Evolutionary conservation across 2,329 filamentous ascomycete genomes (phyloP).

Genomic region (Chaetothyriales sp.): DNA sequence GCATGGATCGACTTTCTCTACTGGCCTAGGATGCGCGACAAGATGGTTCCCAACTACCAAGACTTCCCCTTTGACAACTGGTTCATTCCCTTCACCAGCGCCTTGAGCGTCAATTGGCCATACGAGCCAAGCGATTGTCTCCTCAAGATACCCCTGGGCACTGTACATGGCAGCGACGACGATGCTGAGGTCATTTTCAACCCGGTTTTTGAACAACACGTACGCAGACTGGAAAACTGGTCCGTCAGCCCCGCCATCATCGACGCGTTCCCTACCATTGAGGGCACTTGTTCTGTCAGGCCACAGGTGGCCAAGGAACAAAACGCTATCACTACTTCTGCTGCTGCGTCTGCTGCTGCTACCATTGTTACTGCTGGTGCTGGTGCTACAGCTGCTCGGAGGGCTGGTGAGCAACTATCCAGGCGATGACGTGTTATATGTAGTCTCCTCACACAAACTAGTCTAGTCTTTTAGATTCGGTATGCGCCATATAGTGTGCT

Average conservation of each 20-base stretch:
- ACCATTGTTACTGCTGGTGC: neutral
- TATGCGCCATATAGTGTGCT: too few species aligned
- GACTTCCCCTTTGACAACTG: constrained; percentile 63
- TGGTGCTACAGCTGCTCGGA: neutral
- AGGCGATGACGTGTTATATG: neutral
- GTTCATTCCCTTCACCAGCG: constrained; percentile 68
- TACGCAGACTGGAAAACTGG: constrained; percentile 68
- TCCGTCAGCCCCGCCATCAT: constrained; percentile 58
- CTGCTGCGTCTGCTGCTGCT: neutral
- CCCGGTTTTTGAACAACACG: constrained; percentile 70
- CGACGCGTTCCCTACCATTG: constrained; percentile 47
- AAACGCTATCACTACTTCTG: neutral
- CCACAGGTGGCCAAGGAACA: neutral
- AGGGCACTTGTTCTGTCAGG: constrained; percentile 28
- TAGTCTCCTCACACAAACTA: too few species aligned
- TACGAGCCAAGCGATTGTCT: constrained; percentile 62
- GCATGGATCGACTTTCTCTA: constrained; percentile 73
- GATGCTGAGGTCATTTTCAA: constrained; percentile 62
- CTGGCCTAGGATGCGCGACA: constrained; percentile 64
- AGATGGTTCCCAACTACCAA: constrained; percentile 41
- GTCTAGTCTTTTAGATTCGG: neutral
- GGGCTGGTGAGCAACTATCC: neutral
- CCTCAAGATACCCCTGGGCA: constrained; percentile 22
- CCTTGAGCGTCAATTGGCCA: constrained; percentile 68
- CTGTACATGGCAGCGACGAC: constrained; percentile 19